These are phyloP conservation scores for Sphaerobolus stellatus DNA, from an alignment of 1,284 basidiomycete species.

Conservation along the genomic window DNA sequence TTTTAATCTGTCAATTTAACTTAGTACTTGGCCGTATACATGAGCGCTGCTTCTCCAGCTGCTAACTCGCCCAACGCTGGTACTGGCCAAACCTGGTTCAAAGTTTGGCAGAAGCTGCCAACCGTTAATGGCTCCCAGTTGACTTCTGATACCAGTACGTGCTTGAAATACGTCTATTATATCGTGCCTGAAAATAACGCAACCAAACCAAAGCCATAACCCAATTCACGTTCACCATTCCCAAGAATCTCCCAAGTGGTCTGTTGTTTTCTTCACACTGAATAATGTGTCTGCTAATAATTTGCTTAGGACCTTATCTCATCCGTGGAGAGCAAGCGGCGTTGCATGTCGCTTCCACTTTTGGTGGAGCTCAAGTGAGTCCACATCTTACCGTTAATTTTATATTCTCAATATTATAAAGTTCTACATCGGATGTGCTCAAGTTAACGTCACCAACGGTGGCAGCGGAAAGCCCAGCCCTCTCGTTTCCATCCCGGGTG, in stretches of 20 bases:
- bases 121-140: slow-evolving; percentile 32
- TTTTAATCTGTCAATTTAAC: not conserved
- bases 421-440: slow-evolving; percentile 39
- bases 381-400: not conserved
- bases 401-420: slow-evolving; percentile 13
- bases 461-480: slow-evolving; percentile 32
- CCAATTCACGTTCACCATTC: slow-evolving; percentile 42
- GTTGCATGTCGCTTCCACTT: slow-evolving; percentile 32
- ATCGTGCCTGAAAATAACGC: not conserved
- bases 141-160: slow-evolving; percentile 39
- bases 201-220: slow-evolving; percentile 26
- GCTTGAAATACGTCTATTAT: slow-evolving; percentile 26
- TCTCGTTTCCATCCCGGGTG: slow-evolving; percentile 35
- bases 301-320: slow-evolving; percentile 26
- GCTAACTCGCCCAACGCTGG: slow-evolving; percentile 42
- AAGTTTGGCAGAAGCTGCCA: slow-evolving; percentile 44
- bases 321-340: slow-evolving; percentile 37
- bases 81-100: slow-evolving; percentile 48
- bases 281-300: not conserved
- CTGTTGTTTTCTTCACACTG: not conserved
- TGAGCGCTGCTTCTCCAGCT: slow-evolving; percentile 42
- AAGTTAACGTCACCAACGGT: slow-evolving; percentile 39
- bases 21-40: slow-evolving; percentile 42
- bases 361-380: slow-evolving; percentile 31
- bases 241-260: slow-evolving; percentile 27